Evolutionary conservation across 352 stramenopile species (phyloP).

Genomic region (Phytophthora hibernalis): DNA sequence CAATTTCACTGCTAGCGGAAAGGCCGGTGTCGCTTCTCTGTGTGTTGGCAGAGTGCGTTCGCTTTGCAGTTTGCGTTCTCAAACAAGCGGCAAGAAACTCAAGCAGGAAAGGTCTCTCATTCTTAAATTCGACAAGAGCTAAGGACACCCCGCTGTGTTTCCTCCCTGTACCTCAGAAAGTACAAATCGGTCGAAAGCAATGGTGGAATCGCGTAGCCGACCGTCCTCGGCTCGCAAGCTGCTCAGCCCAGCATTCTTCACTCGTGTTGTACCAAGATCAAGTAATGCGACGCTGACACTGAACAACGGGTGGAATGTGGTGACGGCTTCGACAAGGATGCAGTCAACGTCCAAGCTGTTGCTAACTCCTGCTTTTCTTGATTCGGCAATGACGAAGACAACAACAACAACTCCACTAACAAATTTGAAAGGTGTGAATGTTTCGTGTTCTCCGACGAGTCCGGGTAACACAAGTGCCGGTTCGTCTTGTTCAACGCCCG

Average conservation of each 20-base stretch:
- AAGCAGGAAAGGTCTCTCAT: constrained; percentile 1
- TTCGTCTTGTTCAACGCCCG: background rate
- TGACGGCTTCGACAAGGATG: background rate
- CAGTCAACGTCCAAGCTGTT: background rate
- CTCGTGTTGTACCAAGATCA: background rate
- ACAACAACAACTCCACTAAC: background rate
- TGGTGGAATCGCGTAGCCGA: background rate
- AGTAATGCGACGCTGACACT: background rate
- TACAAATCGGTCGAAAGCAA: background rate
- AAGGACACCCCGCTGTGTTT: background rate
- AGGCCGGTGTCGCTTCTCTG: background rate
- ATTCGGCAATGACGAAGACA: background rate
- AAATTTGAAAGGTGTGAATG: background rate
- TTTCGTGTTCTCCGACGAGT: background rate
- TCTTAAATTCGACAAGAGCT: constrained; percentile 4
- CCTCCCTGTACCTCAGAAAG: background rate
- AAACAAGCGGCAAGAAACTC: background rate
- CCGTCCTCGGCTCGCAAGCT: constrained; percentile 2
- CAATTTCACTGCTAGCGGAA: background rate
- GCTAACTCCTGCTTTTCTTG: constrained; percentile 4
- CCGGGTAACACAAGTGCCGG: background rate
- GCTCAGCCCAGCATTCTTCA: constrained; percentile 3
- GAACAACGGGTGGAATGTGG: background rate
- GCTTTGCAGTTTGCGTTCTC: constrained; percentile 4
- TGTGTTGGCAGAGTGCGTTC: background rate